Evolutionary conservation across 495 filamentous ascomycete genomes (phyloP), one percentile per base, ranked within the genome.

Genomic region (Neurospora pannonica): DNA sequence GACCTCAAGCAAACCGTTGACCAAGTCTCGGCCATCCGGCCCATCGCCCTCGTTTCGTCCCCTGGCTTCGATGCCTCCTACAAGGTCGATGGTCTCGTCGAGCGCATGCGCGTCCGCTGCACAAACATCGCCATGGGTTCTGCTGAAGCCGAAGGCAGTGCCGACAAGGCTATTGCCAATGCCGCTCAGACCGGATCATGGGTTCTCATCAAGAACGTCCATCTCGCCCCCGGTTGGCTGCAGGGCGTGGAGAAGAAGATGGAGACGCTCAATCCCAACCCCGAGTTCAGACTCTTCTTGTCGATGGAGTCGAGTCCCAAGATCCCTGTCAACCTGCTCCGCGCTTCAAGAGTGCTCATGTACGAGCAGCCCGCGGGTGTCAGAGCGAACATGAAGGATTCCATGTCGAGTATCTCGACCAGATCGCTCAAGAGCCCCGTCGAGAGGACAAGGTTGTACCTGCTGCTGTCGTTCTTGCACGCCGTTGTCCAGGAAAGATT

Each of bases 71-170:
- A 99, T 83, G 96, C 96, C 38, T 97, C 93, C 80, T 99, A 98
- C 89, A 98, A 98, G 87, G 96, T 99, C 73, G 95, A 98, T 79
- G 93, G 91, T 71, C 86, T 98, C 31, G 96, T 98, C 31, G 94
- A 97, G 81, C 89, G 92, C 75, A 92, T 88, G 81, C 87, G 89
- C 71, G 90, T 90, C 38, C 91, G 87, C 38, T 99, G 96, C 85
- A 94, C 94, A 42, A 97, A 97, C 82, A 97, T 98, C 80, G 96
- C 96, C 77, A 99, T 99, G 96, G 96, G 96, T 77, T 98, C 96
- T 21, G 96, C 94, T 76, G 96, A 99, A 85, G 93, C 94, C 79
- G 85, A 95, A 17, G 90, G 94, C 75, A 95, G 90, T 72, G 96
- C 96, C 38, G 97, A 98, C 84, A 97, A 97, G 82, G 96, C 96